These are phyloP conservation scores for Amoebophrya sp. DNA, from an alignment of 169 alveolate genomes.

Conservation along the genomic window DNA sequence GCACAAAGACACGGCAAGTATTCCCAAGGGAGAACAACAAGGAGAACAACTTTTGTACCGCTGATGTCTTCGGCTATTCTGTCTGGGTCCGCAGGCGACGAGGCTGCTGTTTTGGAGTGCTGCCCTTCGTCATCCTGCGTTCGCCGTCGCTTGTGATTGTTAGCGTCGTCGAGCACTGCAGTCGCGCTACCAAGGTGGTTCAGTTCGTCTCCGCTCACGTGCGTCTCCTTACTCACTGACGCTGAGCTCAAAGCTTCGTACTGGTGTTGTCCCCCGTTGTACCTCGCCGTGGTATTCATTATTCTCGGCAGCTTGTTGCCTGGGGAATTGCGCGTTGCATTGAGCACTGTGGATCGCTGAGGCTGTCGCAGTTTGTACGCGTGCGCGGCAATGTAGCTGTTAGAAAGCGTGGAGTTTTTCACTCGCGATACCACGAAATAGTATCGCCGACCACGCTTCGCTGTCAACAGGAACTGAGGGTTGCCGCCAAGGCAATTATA, in stretches of 20 bases:
- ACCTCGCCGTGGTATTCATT: no score
- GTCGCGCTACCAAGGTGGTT: no score
- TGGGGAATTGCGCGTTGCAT: neutral
- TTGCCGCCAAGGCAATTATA: slow-evolving; percentile 1
- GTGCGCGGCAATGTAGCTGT: slow-evolving; percentile 16
- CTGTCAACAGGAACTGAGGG: neutral
- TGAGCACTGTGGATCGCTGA: neutral
- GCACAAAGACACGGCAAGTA: no score
- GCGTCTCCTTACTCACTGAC: no score
- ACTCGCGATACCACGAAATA: slow-evolving; percentile 16
- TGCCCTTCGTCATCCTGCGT: neutral
- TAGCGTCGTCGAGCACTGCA: no score
- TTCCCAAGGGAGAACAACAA: no score
- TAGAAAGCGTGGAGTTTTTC: neutral
- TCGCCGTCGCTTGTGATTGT: neutral
- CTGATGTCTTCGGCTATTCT: neutral
- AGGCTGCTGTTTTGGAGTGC: neutral
- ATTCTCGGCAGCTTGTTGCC: no score
- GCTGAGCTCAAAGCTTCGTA: no score
- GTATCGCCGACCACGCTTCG: neutral
- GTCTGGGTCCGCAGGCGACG: neutral
- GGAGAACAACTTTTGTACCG: no score
- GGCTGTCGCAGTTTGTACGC: neutral
- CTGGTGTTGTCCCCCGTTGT: no score
- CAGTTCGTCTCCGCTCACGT: no score